Base-by-base conservation (phyloP, 345 rosid genomes). In the Rhizophora apiculata region DNA sequence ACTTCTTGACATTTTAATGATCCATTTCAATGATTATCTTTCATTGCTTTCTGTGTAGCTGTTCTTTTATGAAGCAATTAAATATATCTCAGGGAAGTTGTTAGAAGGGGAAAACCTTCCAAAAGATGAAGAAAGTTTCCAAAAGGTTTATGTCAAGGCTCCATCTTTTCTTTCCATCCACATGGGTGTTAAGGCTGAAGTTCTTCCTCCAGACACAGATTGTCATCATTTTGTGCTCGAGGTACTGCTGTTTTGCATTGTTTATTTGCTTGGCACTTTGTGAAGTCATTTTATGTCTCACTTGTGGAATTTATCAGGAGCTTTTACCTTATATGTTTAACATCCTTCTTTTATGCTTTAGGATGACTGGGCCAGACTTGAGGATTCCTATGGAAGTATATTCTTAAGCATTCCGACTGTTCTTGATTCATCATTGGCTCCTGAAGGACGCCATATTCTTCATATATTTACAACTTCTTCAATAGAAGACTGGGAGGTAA, bases 161-260 rank as follows among this genome's bases (percentile, higher is more conserved):
- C 97, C 99, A 22, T 95, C 99, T 54, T 95, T 95, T 80, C 96
- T 95, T 76, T 91, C 99, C 65, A 89, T 95, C 78, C 99, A 92
- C 81, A 84, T 95, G 89, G 99, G 96, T 77, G 96, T 92, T 57
- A 87, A 84, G 82, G 96, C 89, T 20, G 91, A 85, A 59, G 85
- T 87, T 82, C 87, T 95, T 30, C 96, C 96, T 61, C 87, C 84
- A 21, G 92, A 85, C 55, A 95, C 97, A 36, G 97, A 91, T 76
- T 95, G 99, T 76, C 97, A 95, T 72, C 97, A 91, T 83, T 95
- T 95, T 75, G 68, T 95, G 62, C 96, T 95, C 20, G 96, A 95
- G 96, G 99, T 95, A 78, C 53, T 74, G 56, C 54, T 49, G 0
- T 60, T 49, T 62, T 74, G 2, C 63, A 16, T 36, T 68, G 61